Evolutionary conservation across 2,329 filamentous ascomycete genomes (phyloP), one percentile per base, ranked within the genome.

Genomic region (Delphinella strobiligena): DNA sequence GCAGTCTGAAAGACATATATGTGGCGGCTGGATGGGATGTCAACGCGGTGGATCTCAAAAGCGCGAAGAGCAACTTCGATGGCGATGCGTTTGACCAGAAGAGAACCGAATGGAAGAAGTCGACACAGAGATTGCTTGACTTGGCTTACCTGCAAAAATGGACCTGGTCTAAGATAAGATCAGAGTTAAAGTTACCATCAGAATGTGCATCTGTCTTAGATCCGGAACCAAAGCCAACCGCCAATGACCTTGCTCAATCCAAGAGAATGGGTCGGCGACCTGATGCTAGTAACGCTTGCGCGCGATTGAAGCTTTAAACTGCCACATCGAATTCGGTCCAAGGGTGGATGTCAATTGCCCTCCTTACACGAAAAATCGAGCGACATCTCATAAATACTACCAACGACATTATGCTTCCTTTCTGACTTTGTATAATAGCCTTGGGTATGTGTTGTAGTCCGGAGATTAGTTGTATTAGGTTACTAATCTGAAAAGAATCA

Each of bases 41-140:
- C 12, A 14, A 31, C 0, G 38, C 1, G 53, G 50, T 41, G 51
- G 52, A 40, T 22, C 12, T 36, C 31, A 18, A 36, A 14, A 8
- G 3, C 11, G 38, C 38, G 8, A 1, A 14, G 9, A n/a, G 5
- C 2, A 27, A 10, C 3, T 40, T 36, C 9, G 33, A 40, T n/a
- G 32, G 4, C 12, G 27, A 17, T 2, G 4, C 14, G 3, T 40
- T 40, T 18, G 27, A 12, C 5, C 2, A 4, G 3, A 22, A 36
- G 27, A 35, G 31, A 17, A 2, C 8, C 5, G 33, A 36, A 5
- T 40, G 38, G 38, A 24, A 17, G 15, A 5, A 31, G n/a, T n/a
- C 2, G 16, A 35, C 37, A 4, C 31, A 39, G 12, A 4, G 15
- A 2, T 2, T 22, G 8, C 37, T 39, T 2, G 37, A 39, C 29